phyloP scores from a whole-genome alignment of 129 eudicot species.

The Escallonia rubra region DNA sequence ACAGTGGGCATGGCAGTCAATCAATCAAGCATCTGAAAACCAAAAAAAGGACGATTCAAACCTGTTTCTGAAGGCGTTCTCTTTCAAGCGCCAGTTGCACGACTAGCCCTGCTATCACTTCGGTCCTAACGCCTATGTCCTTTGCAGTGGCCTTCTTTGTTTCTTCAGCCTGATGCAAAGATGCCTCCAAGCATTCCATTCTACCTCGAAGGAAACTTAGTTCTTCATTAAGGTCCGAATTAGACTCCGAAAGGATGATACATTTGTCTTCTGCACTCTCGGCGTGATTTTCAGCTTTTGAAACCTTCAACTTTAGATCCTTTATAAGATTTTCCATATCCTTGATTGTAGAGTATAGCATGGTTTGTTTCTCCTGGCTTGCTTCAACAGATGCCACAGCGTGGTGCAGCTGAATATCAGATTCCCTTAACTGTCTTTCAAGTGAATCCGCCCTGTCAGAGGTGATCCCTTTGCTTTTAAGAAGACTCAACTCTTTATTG shows the following conservation, averaged over 20 bases:
- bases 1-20: background rate
- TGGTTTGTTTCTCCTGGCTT: slow-evolving; percentile 56
- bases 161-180: slow-evolving; percentile 68
- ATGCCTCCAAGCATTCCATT: slow-evolving; percentile 50
- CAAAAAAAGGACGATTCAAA: slow-evolving; percentile 7
- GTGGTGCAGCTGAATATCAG: slow-evolving; percentile 50
- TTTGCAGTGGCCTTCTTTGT: slow-evolving; percentile 63
- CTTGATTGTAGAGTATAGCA: slow-evolving; percentile 46
- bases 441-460: slow-evolving; percentile 44
- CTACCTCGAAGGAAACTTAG: slow-evolving; percentile 37
- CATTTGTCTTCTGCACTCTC: slow-evolving; percentile 77
- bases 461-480: slow-evolving; percentile 21
- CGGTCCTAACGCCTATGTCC: slow-evolving; percentile 57
- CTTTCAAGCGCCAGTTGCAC: slow-evolving; percentile 78
- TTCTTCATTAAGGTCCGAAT: slow-evolving; percentile 57
- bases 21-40: background rate
- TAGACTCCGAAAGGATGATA: slow-evolving; percentile 58
- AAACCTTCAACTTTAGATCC: slow-evolving; percentile 52
- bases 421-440: slow-evolving; percentile 57
- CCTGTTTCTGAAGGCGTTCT: slow-evolving; percentile 95
- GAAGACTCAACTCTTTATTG: slow-evolving; percentile 26
- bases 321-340: slow-evolving; percentile 78
- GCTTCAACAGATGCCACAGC: slow-evolving; percentile 77
- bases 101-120: slow-evolving; percentile 64
- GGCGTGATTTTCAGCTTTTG: slow-evolving; percentile 35